Evolutionary conservation across 345 rosid species (phyloP).

Genomic region (Lepidium aucheri): DNA sequence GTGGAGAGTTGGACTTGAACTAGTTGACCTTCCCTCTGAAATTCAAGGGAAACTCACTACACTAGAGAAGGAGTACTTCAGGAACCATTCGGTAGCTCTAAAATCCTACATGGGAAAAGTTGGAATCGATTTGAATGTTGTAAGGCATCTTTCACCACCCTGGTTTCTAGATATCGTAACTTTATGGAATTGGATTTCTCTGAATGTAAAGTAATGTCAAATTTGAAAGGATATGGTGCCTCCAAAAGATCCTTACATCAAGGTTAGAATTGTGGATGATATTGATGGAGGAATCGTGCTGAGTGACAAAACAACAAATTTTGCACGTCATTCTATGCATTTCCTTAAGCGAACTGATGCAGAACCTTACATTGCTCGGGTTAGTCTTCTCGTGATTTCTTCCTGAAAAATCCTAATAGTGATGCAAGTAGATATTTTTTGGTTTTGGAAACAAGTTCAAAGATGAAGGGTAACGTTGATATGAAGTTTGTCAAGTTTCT

Average conservation of each 20-base stretch:
- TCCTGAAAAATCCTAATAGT: neutral
- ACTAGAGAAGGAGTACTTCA: conserved; percentile 62
- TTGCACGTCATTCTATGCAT: conserved; percentile 81
- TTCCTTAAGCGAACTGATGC: conserved; percentile 91
- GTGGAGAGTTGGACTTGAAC: conserved; percentile 71
- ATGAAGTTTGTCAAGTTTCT: neutral
- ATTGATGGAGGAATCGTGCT: conserved; percentile 69
- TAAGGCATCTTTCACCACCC: conserved; percentile 24
- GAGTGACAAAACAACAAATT: conserved; percentile 66
- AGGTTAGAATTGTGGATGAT: conserved; percentile 77
- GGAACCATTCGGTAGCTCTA: conserved; percentile 53
- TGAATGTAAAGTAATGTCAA: neutral
- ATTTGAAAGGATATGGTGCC: conserved; percentile 87
- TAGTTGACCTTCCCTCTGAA: conserved; percentile 62
- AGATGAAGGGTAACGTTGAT: neutral
- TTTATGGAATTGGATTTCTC: neutral
- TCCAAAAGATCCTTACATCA: conserved; percentile 90
- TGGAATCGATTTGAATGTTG: conserved; percentile 77
- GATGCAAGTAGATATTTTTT: neutral
- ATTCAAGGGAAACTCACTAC: conserved; percentile 62
- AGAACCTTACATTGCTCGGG: conserved; percentile 78
- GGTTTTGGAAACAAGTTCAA: neutral
- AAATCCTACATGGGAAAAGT: conserved; percentile 64
- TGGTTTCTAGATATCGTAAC: neutral
- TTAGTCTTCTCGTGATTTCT: conserved; percentile 22